Base-by-base conservation (phyloP, 2,329 filamentous ascomycete genomes). In the Cordyceps javanica region DNA sequence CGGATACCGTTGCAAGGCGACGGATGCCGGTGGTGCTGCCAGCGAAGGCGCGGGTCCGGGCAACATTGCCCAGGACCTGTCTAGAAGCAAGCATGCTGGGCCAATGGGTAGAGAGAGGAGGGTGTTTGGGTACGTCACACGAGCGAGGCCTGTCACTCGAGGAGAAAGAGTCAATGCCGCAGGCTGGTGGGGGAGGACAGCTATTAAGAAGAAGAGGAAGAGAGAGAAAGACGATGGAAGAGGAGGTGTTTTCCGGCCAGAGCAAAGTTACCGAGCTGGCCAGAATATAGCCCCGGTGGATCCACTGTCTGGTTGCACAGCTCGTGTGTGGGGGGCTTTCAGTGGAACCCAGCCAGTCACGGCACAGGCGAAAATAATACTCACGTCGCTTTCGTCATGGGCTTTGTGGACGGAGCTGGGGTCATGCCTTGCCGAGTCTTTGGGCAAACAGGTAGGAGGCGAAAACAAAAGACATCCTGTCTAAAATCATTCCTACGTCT, bases 1-100 rank as follows among this genome's bases (percentile, higher is more conserved):
- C 90, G 69, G 85, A 82, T 70, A 91, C 88, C 67, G 92, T 95
- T 63, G 93, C 93, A 81, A 97, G 86, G 67, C 86, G 81, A 67
- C 86, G 82, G 69, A 86, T 73, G 71, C 82, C 77, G 69, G 86
- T 75, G 81, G 85, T 76, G 74, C 77, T 76, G 68, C 77, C 72
- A 66, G 72, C 72, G 61, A 77, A 68, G 71, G 77, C 77, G 69
- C 85, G 81, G 76, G 78, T 77, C 77, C 82, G 83, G 79, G 83
- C 81, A 67, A 82, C 72, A 68, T 72, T 74, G 79, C 83, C 84
- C 79, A 87, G 78, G 75, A 87, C 77, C 79, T 87, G 85, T 79
- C 86, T 81, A 72, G 86, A 83, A 69, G 83, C 85, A 78, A 89
- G 79, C 86, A 89, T 89, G 72, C 68, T 84, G 66, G 66, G 58